Evolutionary conservation across 495 filamentous ascomycete species (phyloP).

Genomic region (Tuber microsphaerosporum): DNA sequence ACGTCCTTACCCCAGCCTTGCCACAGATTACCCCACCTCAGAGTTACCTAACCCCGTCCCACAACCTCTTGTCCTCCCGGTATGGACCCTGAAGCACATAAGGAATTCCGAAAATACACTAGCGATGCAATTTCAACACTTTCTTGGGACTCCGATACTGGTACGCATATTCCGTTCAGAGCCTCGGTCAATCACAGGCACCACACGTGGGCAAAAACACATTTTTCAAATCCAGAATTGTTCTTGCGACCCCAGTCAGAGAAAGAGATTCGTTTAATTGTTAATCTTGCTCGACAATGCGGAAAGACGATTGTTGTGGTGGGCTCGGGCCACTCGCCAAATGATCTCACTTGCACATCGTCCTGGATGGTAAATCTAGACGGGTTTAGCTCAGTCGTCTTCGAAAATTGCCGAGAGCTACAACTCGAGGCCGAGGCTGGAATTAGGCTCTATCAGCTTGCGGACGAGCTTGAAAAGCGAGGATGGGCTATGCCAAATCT

Average conservation of each 20-base stretch:
- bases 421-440: slow-evolving; percentile 74
- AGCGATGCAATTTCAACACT: slow-evolving; percentile 29
- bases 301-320: slow-evolving; percentile 71
- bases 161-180: slow-evolving; percentile 62
- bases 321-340: slow-evolving; percentile 85
- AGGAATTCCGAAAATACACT: slow-evolving; percentile 34
- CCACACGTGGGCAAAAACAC: slow-evolving; percentile 95
- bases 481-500: slow-evolving; percentile 80
- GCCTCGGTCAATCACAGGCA: slow-evolving; percentile 63
- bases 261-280: slow-evolving; percentile 71
- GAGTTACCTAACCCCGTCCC: background rate
- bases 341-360: slow-evolving; percentile 85
- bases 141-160: slow-evolving; percentile 32
- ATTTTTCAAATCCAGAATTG: slow-evolving; percentile 76
- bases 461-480: slow-evolving; percentile 58
- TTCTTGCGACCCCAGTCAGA: slow-evolving; percentile 75
- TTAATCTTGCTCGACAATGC: slow-evolving; percentile 72
- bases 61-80: slow-evolving; percentile 7
- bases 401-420: slow-evolving; percentile 56
- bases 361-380: slow-evolving; percentile 94
- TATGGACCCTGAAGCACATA: slow-evolving; percentile 38
- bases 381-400: slow-evolving; percentile 63
- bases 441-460: slow-evolving; percentile 68
- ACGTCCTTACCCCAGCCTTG: slow-evolving; percentile 2
- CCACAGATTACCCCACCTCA: background rate